Evolutionary conservation across 176 grass and related monocot genomes (phyloP).

Genomic region (Pontederia crassipes): DNA sequence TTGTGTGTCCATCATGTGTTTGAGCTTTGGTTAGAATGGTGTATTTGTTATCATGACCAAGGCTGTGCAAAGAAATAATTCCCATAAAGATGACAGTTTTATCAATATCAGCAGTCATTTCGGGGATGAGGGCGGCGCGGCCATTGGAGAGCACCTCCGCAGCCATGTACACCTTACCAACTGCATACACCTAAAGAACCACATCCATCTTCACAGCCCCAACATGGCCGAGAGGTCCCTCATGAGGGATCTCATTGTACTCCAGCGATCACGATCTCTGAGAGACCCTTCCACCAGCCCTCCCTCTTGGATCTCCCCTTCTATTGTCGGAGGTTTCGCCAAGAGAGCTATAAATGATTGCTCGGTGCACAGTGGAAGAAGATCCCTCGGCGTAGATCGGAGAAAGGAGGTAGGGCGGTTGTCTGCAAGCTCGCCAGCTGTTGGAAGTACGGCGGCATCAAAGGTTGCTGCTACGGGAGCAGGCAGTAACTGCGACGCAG

Average conservation of each 20-base stretch:
- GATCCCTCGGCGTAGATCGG: neutral
- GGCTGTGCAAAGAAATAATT: neutral
- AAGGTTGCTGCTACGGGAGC: constrained; percentile 9
- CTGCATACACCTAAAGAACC: constrained; percentile 75
- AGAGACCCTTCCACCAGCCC: constrained; percentile 74
- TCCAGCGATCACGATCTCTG: constrained; percentile 70
- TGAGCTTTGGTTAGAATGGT: neutral
- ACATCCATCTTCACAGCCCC: constrained; percentile 41
- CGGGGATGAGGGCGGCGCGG: constrained; percentile 6
- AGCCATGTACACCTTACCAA: constrained; percentile 77
- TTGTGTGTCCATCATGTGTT: neutral
- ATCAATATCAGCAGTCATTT: neutral
- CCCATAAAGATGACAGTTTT: neutral
- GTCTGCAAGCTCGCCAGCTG: neutral
- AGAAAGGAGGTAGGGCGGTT: neutral
- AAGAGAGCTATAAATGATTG: constrained; percentile 15
- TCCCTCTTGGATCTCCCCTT: constrained; percentile 28
- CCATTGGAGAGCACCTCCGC: constrained; percentile 36
- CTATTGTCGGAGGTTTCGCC: neutral
- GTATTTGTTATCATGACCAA: constrained; percentile 8
- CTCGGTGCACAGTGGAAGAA: neutral
- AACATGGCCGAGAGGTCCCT: constrained; percentile 41
- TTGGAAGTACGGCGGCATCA: neutral
- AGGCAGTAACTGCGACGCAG: neutral
- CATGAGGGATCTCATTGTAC: constrained; percentile 65